A percentile compares a stretch with the other conserved stretches of the same genome.
Evolutionary conservation across 78 protist species (phyloP).

Genomic region (Goniomonas avonlea): DNA sequence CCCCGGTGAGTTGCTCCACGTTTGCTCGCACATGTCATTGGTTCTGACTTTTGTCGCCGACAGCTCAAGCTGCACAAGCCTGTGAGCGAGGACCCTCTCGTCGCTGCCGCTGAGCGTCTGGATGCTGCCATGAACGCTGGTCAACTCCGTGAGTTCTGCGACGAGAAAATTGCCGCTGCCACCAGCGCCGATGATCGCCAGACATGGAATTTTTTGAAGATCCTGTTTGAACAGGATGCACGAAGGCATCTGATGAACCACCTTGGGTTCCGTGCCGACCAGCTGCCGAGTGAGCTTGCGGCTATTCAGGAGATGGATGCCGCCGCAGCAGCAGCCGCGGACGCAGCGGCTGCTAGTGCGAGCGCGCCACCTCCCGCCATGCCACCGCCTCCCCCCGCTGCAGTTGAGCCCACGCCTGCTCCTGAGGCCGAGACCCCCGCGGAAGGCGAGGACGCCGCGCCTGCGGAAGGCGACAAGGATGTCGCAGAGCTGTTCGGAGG

Average conservation of each 20-base stretch:
- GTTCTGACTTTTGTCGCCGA: neutral
- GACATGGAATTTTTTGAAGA: constrained; percentile 5
- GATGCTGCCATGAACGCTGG: neutral
- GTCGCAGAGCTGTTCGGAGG: neutral
- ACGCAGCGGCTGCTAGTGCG: no score
- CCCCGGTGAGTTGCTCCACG: constrained; percentile 18
- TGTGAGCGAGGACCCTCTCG: neutral
- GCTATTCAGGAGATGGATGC: neutral
- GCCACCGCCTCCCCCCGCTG: neutral
- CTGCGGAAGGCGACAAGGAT: neutral
- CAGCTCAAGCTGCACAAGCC: neutral
- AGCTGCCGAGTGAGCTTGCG: neutral
- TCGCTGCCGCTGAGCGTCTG: neutral
- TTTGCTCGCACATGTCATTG: constrained; percentile 31
- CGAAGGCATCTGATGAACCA: neutral
- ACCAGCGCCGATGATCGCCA: neutral
- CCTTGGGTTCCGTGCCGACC: neutral
- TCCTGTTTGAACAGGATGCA: constrained; percentile 21
- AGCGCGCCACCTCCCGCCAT: no score
- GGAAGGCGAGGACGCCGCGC: neutral
- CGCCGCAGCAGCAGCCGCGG: no score
- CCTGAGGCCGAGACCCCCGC: neutral
- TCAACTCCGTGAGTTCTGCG: neutral
- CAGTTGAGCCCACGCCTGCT: neutral
- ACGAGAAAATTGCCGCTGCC: neutral